Evolutionary conservation across 2,329 filamentous ascomycete species (phyloP).

Genomic region (Sclerotinia minor): DNA sequence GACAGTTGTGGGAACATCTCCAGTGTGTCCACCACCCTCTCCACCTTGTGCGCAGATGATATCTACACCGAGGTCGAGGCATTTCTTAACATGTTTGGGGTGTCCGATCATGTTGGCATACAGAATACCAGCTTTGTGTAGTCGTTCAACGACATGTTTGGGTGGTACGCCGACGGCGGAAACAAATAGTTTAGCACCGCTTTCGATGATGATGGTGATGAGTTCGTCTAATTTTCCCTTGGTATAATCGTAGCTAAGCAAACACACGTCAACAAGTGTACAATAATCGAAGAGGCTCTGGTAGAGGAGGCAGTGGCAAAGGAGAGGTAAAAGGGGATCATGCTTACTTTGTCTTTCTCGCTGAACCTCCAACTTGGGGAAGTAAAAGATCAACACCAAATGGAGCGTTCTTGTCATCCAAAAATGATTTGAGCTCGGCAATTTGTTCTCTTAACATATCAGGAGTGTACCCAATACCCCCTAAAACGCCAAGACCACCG

Average conservation of each 20-base stretch:
- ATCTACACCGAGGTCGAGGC: slow-evolving; percentile 85
- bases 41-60: slow-evolving; percentile 98
- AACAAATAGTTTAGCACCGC: slow-evolving; percentile 89
- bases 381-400: slow-evolving; percentile 94
- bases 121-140: slow-evolving; percentile 83
- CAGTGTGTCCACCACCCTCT: slow-evolving; percentile 95
- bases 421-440: slow-evolving; percentile 83
- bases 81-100: slow-evolving; percentile 98
- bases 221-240: slow-evolving; percentile 96
- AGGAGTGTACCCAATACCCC: slow-evolving; percentile 92
- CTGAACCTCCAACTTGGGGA: slow-evolving; percentile 90
- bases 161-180: slow-evolving; percentile 94
- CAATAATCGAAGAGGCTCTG: slow-evolving; percentile 20
- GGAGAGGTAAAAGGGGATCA: slow-evolving; percentile 43
- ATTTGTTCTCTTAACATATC: slow-evolving; percentile 97
- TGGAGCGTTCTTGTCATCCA: slow-evolving; percentile 87
- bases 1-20: slow-evolving; percentile 83
- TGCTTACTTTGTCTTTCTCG: slow-evolving; percentile 88
- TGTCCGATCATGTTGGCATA: slow-evolving; percentile 99
- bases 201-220: slow-evolving; percentile 88
- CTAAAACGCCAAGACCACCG: slow-evolving; percentile 93
- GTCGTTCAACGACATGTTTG: slow-evolving; percentile 80
- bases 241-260: slow-evolving; percentile 91
- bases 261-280: slow-evolving; percentile 33
- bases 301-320: neutral